phyloP scores from a whole-genome alignment of 192 early-diverging fungal species.

The Neocallimastix lanati region DNA sequence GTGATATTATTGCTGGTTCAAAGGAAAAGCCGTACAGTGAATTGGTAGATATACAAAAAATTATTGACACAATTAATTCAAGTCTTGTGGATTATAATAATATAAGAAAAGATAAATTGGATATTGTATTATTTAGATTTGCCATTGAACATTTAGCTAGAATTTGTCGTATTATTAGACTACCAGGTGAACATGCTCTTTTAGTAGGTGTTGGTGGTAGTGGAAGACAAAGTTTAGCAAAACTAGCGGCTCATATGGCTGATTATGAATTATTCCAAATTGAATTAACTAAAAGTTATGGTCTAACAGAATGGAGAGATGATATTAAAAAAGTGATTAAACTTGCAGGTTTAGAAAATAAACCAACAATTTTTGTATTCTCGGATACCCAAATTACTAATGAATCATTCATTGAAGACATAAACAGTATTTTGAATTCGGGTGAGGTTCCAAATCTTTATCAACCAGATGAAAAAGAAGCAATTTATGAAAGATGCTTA shows the following conservation, averaged over 20 bases:
- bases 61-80: conserved; percentile 19
- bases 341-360: conserved; percentile 31
- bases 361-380: conserved; percentile 36
- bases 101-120: conserved; percentile 39
- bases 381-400: conserved; percentile 43
- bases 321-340: conserved; percentile 35
- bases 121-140: conserved; percentile 38
- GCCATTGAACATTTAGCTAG: conserved; percentile 21
- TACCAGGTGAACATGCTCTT: conserved; percentile 34
- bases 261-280: conserved; percentile 41
- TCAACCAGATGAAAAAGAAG: conserved; percentile 31
- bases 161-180: conserved; percentile 32
- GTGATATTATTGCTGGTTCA: conserved; percentile 21
- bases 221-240: conserved; percentile 31
- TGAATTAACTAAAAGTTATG: conserved; percentile 39
- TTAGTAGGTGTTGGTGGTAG: conserved; percentile 39
- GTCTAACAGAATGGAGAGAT: conserved; percentile 32
- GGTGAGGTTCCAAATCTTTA: conserved; percentile 44
- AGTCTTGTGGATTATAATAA: conserved; percentile 35
- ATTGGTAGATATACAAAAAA: conserved; percentile 24
- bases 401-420: conserved; percentile 43
- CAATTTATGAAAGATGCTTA: conserved; percentile 24
- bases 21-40: conserved; percentile 20
- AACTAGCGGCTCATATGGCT: conserved; percentile 29
- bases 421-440: conserved; percentile 30